Evolutionary conservation across 257 asterid species (phyloP), one percentile per base, ranked within the genome.

Genomic region (Nicotiana otophora): DNA sequence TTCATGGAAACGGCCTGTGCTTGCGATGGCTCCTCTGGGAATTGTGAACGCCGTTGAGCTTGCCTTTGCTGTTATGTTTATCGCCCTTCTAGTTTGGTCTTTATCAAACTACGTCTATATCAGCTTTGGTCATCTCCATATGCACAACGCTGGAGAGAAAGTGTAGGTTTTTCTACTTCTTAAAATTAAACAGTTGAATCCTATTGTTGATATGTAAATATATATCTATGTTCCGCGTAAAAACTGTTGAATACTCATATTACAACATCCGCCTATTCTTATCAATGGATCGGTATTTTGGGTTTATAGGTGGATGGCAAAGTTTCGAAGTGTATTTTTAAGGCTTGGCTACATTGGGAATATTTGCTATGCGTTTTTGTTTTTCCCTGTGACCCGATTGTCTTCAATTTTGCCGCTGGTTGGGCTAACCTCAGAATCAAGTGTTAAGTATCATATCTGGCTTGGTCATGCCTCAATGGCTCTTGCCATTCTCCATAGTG

Each of bases 371-470:
- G 92, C 97, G 3, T 91, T 91, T 83, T 68, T 91, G 53, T 93
- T 93, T 83, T 88, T 90, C 77, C 94, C 94, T 0, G 97, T 91
- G 87, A 88, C 93, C 0, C 88, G 95, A 70, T 90, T 91, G 10
- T 93, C 97, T 1, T 91, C 97, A 2, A 65, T 91, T n/a, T 81
- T 93, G 90, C 93, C 92, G 61, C 87, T 93, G 16, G 39, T 91
- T 14, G 97, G 97, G 81, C 92, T 93, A 9, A 91, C 94, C 10
- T 90, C 97, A 2, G 95, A 93, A 62, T 90, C 96, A 0, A 90
- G 92, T 88, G 89, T 93, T 87, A 93, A 93, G 79, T 93, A 93
- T 78, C 97, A 93, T 81, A 93, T 90, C 58, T 93, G 97, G 96
- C 91, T 93, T 1, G 96, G 97, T 2, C 97, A 93, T 65, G 7